phyloP scores from a whole-genome alignment of 2,329 filamentous ascomycete species.

The Huntiella abstrusa region DNA sequence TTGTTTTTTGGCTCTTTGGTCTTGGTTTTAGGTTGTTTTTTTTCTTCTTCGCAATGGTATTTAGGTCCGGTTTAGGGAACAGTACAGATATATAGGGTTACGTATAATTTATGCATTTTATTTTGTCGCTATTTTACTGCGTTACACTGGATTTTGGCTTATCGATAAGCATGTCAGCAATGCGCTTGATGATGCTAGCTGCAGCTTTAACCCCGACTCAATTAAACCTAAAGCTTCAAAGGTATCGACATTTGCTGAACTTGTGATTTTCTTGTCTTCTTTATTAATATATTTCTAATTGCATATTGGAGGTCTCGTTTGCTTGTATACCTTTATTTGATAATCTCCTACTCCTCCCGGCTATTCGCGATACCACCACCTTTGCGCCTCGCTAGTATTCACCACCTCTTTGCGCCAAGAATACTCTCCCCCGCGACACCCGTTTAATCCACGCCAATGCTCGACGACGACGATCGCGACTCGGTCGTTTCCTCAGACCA shows the following conservation, averaged over 20 bases:
- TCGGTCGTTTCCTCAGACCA: slow-evolving; percentile 15
- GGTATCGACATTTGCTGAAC: too few relatives aligned
- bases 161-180: too few relatives aligned
- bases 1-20: background rate
- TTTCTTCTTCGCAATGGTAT: background rate
- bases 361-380: too few relatives aligned
- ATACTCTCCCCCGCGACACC: background rate
- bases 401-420: background rate
- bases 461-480: slow-evolving; percentile 12
- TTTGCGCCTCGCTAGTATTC: background rate
- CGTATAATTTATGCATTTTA: background rate
- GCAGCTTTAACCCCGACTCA: too few relatives aligned
- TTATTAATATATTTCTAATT: too few relatives aligned
- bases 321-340: too few relatives aligned
- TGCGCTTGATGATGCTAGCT: too few relatives aligned
- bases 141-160: background rate
- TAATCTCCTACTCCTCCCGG: too few relatives aligned
- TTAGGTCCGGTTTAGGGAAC: too few relatives aligned
- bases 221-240: too few relatives aligned
- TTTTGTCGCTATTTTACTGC: background rate
- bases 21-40: background rate
- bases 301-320: too few relatives aligned
- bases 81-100: background rate
- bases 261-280: too few relatives aligned
- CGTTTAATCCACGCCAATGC: background rate